Conservation (phyloP, 1,284 basidiomycete genomes). For the Boletus semigastroideus region DNA sequence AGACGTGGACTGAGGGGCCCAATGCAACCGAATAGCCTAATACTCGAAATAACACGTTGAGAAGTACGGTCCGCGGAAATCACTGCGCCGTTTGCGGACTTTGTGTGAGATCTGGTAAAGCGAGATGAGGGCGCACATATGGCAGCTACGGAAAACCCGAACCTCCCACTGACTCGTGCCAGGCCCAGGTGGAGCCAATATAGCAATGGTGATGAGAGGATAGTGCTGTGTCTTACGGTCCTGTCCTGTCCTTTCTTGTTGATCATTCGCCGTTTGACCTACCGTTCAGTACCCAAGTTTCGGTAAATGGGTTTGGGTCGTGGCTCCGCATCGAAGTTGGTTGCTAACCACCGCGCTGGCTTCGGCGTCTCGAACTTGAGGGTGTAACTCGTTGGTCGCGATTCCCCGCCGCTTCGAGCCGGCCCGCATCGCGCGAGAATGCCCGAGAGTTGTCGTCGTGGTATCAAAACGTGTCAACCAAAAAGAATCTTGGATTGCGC, state of each 20-base stretch:
- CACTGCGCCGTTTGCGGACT: constrained; percentile 23
- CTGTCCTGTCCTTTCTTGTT: constrained; percentile 1
- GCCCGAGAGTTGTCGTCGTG: constrained; percentile 1
- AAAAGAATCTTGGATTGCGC: constrained; percentile 1
- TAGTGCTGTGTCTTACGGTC: too few species aligned
- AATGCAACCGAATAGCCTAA: constrained; percentile 25
- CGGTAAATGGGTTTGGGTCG: constrained; percentile 7
- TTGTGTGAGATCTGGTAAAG: constrained; percentile 24
- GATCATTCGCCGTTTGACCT: not conserved
- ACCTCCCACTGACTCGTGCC: not conserved
- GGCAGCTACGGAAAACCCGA: constrained; percentile 1
- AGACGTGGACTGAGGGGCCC: constrained; percentile 9
- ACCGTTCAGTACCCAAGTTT: not conserved
- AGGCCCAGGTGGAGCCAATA: not conserved
- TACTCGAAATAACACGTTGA: constrained; percentile 27
- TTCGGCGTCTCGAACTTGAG: constrained; percentile 22
- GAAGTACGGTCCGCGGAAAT: constrained; percentile 31
- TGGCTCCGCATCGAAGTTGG: constrained; percentile 19
- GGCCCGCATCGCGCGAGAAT: constrained; percentile 10
- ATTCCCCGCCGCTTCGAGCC: constrained; percentile 8
- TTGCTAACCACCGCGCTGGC: constrained; percentile 19
- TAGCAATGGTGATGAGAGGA: not conserved
- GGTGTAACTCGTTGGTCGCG: constrained; percentile 4
- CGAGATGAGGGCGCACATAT: constrained; percentile 21
- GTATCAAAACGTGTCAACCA: constrained; percentile 21